phyloP scores from a whole-genome alignment of 352 stramenopile species.

The Pythium pyrilobum region DNA sequence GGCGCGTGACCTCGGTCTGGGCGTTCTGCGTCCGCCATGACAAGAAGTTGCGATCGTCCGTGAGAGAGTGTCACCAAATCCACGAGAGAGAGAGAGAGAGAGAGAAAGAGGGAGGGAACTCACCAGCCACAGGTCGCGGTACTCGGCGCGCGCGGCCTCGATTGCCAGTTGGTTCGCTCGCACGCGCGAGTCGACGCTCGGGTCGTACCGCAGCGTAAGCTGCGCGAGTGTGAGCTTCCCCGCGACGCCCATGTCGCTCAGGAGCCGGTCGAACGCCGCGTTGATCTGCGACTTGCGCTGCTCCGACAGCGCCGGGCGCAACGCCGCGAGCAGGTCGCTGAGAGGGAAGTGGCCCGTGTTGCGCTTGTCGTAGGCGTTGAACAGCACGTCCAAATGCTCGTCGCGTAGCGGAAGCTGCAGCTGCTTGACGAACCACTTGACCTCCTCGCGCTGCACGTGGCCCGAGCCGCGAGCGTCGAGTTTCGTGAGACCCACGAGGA shows the following conservation, averaged over 20 bases:
- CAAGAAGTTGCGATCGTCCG: no score
- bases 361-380: slow-evolving; percentile 64
- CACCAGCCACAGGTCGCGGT: slow-evolving; percentile 45
- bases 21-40: background rate
- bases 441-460: slow-evolving; percentile 58
- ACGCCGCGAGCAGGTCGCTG: slow-evolving; percentile 28
- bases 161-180: slow-evolving; percentile 27
- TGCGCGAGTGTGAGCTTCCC: slow-evolving; percentile 39
- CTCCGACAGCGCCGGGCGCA: slow-evolving; percentile 34
- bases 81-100: no score
- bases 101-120: background rate
- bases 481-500: slow-evolving; percentile 36
- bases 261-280: slow-evolving; percentile 38
- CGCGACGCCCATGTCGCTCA: slow-evolving; percentile 1
- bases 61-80: background rate
- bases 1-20: slow-evolving; percentile 29
- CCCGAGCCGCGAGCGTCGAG: slow-evolving; percentile 42
- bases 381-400: slow-evolving; percentile 70
- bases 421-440: slow-evolving; percentile 55
- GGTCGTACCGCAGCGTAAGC: slow-evolving; percentile 46
- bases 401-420: slow-evolving; percentile 52
- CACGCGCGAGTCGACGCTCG: slow-evolving; percentile 56
- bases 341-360: slow-evolving; percentile 60
- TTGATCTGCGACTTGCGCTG: slow-evolving; percentile 35
- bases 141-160: slow-evolving; percentile 33